A percentile compares a stretch with the other conserved stretches of the same genome.
Evolutionary conservation across 2,329 filamentous ascomycete genomes (phyloP).

Genomic region (Sordariomycetes sp.): DNA sequence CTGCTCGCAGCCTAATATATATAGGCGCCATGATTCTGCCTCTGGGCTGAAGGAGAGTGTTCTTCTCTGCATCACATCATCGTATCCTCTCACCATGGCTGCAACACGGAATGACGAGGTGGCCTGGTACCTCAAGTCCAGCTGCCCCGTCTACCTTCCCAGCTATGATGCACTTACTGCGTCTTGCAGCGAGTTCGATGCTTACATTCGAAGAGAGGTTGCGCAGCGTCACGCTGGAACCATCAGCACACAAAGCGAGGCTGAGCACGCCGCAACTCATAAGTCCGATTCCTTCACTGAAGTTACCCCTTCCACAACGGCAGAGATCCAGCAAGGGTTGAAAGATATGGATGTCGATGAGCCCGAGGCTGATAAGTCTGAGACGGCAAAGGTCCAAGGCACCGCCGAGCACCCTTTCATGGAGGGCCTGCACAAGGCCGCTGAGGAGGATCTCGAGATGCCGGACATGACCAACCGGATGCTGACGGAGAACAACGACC

Average conservation of each 20-base stretch:
- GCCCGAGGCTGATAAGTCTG: background rate
- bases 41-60: too few relatives aligned
- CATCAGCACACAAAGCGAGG: background rate
- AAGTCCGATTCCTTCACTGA: constrained; percentile 16
- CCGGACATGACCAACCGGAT: constrained; percentile 30
- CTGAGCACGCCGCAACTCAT: constrained; percentile 2
- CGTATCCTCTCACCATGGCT: too few relatives aligned
- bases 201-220: constrained; percentile 18
- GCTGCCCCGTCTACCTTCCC: constrained; percentile 27
- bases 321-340: constrained; percentile 10
- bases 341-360: constrained; percentile 4
- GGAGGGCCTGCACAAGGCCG: constrained; percentile 18
- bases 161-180: constrained; percentile 21
- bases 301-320: constrained; percentile 14
- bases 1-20: too few relatives aligned
- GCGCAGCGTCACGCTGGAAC: constrained; percentile 5
- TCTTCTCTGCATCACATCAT: too few relatives aligned
- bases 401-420: constrained; percentile 20
- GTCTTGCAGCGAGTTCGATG: constrained; percentile 21
- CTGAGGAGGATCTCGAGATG: constrained; percentile 2
- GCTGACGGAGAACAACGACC: constrained; percentile 41
- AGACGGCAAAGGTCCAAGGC: background rate
- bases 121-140: constrained; percentile 32
- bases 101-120: too few relatives aligned
- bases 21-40: too few relatives aligned